Evolutionary conservation across 2,329 filamentous ascomycete species (phyloP).

Genomic region (Beauveria asiatica): DNA sequence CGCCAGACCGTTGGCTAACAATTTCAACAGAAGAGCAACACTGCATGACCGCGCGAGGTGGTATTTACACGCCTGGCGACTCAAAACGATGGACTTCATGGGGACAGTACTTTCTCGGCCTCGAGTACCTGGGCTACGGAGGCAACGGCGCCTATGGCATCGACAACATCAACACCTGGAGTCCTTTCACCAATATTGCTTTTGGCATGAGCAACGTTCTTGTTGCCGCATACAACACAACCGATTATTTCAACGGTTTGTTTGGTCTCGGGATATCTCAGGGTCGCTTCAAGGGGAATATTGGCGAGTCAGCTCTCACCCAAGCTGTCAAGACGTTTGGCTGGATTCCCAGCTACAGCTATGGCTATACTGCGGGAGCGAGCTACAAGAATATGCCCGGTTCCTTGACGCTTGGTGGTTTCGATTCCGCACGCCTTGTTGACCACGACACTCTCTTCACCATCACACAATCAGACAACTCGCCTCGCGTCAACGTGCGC

Average conservation of each 20-base stretch:
- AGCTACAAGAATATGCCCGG: slow-evolving; percentile 47
- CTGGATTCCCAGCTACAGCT: slow-evolving; percentile 62
- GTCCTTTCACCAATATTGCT: slow-evolving; percentile 28
- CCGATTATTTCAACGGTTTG: slow-evolving; percentile 44
- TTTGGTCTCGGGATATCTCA: slow-evolving; percentile 49
- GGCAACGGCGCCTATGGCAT: slow-evolving; percentile 59
- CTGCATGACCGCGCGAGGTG: slow-evolving; percentile 50
- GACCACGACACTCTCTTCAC: slow-evolving; percentile 53
- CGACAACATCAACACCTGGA: slow-evolving; percentile 37
- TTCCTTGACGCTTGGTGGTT: slow-evolving; percentile 62
- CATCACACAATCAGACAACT: slow-evolving; percentile 44
- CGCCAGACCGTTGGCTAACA: slow-evolving; percentile 11
- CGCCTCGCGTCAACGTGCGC: slow-evolving; percentile 53
- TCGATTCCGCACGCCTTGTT: slow-evolving; percentile 54
- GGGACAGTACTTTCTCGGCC: slow-evolving; percentile 51
- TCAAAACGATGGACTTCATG: slow-evolving; percentile 52
- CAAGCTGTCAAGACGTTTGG: slow-evolving; percentile 50
- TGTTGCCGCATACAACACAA: slow-evolving; percentile 46
- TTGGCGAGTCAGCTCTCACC: slow-evolving; percentile 43
- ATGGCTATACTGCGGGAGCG: slow-evolving; percentile 69
- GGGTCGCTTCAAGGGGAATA: slow-evolving; percentile 40
- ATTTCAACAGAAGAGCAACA: slow-evolving; percentile 33
- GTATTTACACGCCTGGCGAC: slow-evolving; percentile 42
- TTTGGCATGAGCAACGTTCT: slow-evolving; percentile 38
- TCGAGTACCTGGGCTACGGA: slow-evolving; percentile 47